Base-by-base conservation (phyloP, 306 rosid species). In the Inga leiocalycina region DNA sequence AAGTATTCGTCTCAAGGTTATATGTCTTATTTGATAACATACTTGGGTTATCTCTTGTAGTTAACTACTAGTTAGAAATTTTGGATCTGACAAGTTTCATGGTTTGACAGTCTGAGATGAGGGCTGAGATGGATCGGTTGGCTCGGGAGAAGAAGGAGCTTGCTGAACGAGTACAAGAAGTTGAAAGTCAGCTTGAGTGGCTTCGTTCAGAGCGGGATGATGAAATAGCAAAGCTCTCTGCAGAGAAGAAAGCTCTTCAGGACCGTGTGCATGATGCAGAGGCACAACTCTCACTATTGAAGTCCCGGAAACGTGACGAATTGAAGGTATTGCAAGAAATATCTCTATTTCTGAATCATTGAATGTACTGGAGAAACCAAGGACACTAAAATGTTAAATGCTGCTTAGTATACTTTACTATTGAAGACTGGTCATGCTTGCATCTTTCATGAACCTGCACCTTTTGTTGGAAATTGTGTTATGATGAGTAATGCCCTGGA, bases 181-280 rank as follows among this genome's bases (percentile, higher is more conserved):
- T 90, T 75, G 99, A 94, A 90, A 94, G 97, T 86, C 99, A 97
- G 94, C 98, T 97, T 84, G 99, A 94, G 80, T 97, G 99, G 99
- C 85, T 85, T 68, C 98, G 97, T 79, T 91, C 99, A 19, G 99
- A 97, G 89, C 93, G 95, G 76, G 99, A 97, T 71, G 99, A 97
- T 75, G 98, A 92, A 85, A 88, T 88, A 37, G 79, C 61, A 78
- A 97, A 89, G 91, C 91, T 90, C 73, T 85, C 91, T 69, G 79
- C 91, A 3, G 99, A 97, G 86, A 97, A 92, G 88, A 97, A 94
- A 90, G 90, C 86, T 85, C 91, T 97, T 69, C 99, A 92, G 81
- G 98, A 97, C 78, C 98, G 97, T 80, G 92, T 92, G 83, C 95
- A 92, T 91, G 98, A 97, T 88, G 94, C 97, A 64, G 99, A 97